phyloP scores from a whole-genome alignment of 352 stramenopile species.

The Globisporangium ultimum region DNA sequence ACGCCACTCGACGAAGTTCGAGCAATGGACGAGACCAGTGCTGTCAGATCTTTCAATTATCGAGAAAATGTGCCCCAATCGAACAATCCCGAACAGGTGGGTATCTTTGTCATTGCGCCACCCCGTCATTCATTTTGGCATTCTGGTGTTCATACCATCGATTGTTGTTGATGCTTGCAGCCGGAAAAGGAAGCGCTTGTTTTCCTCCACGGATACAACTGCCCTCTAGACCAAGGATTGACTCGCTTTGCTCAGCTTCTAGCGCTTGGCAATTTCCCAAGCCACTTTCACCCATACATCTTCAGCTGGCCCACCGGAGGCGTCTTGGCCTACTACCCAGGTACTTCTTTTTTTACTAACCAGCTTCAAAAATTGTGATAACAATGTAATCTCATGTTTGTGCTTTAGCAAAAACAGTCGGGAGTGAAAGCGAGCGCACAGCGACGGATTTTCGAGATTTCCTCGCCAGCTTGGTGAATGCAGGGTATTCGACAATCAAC shows the following conservation, averaged over 20 bases:
- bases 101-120: not conserved
- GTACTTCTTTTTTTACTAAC: conserved; percentile 3
- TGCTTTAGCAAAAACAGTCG: conserved; percentile 19
- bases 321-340: conserved; percentile 57
- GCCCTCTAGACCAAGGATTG: conserved; percentile 63
- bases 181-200: conserved; percentile 51
- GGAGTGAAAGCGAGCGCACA: conserved; percentile 25
- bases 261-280: conserved; percentile 59
- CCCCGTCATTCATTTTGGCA: too few species aligned
- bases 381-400: not conserved
- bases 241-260: conserved; percentile 57
- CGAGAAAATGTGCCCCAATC: not conserved
- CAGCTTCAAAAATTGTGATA: not conserved
- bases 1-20: conserved; percentile 6
- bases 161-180: not conserved
- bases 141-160: not conserved
- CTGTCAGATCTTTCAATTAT: conserved; percentile 10
- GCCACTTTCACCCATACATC: conserved; percentile 63
- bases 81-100: not conserved
- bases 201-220: conserved; percentile 70
- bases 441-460: conserved; percentile 27
- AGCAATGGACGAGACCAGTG: conserved; percentile 9
- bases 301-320: conserved; percentile 74
- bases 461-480: conserved; percentile 24
- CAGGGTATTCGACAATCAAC: conserved; percentile 33